Base-by-base conservation (phyloP, 176 grass and related monocot genomes). In the Oryza nivara region DNA sequence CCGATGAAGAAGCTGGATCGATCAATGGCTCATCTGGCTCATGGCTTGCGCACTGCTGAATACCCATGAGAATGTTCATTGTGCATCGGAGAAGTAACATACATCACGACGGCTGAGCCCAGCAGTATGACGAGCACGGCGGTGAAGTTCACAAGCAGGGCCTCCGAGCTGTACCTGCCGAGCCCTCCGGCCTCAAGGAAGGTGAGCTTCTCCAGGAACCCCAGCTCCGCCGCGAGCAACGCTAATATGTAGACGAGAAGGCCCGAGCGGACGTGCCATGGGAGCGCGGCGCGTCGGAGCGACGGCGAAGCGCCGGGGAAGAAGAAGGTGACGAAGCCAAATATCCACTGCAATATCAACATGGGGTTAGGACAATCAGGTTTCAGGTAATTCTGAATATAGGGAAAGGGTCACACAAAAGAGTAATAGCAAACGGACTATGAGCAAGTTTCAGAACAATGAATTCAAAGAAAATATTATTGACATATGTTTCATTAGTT, bases 191-290 rank as follows among this genome's bases (percentile, higher is more conserved):
- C 9, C 85, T 92, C 72, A 30, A 95, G 92, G 83, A 98, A 98
- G 60, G 96, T 96, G 68, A 98, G 88, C 88, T 98, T 98, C 88
- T 95, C 96, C 58, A 94, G 71, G 61, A 98, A 94, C 15, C 96
- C 96, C 40, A 98, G 78, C 70, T 94, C 87, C 1, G 88, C 89
- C 0, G 41, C 91, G 0, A 84, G 83, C 2, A 98, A 11, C 0
- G 81, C 80, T 25, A 92, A 74, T 23, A 90, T 2, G 63, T 90
- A 98, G 73, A 90, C 36, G 9, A 92, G 35, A 60, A 95, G 74
- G 7, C 93, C 93, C 0, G 81, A 77, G 22, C 86, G 66, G 5
- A 70, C 68, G 0, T 98, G 96, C 89, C 93, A 94, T 6, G 91
- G 93, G 17, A 96, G 77, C 16, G 70, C 26, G 13, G 67, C 30